Base-by-base conservation (phyloP, 345 rosid genomes). In the Mangifera indica region DNA sequence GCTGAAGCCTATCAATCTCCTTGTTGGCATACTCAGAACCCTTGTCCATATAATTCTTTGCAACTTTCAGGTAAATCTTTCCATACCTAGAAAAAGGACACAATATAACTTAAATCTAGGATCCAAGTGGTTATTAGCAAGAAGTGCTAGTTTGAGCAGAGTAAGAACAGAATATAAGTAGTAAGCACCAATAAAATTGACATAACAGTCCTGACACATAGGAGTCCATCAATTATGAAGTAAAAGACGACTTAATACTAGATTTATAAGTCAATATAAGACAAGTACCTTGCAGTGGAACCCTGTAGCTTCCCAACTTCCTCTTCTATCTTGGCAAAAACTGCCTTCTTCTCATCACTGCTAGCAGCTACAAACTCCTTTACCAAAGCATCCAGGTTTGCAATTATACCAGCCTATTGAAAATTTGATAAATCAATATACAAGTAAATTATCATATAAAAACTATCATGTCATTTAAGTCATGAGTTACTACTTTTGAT, bases 351-450 rank as follows among this genome's bases (percentile, higher is more conserved):
- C 84, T 91, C 93, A 44, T 85, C 96, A 72, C 72, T 69, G 67
- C 82, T 62, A 15, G 98, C 96, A 75, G 91, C 89, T 51, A 91
- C 82, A 51, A 96, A 89, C 79, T 88, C 98, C 81, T 93, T 93
- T 69, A 88, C 96, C 81, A 87, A 84, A 10, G 86, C 77, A 80
- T 86, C 92, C 78, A 96, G 83, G 81, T 91, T 85, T 70, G 83
- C 91, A 66, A 96, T 79, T 56, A 88, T 62, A 81, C 99, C 99
- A 77, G 99, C 99, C 98, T 92, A 75, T 51, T 55, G 51, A 57
- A 79, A 59, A 48, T 70, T 22, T 5, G 44, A 48, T 8, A 42
- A 44, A 68, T 21, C 66, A 45, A 52, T 25, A 45, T 66, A 0
- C 21, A 32, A 15, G 44, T n/a, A 57, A 59, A 20, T 60, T 29